Base-by-base conservation (phyloP, 2,329 filamentous ascomycete genomes). In the Fusarium denticulatum region DNA sequence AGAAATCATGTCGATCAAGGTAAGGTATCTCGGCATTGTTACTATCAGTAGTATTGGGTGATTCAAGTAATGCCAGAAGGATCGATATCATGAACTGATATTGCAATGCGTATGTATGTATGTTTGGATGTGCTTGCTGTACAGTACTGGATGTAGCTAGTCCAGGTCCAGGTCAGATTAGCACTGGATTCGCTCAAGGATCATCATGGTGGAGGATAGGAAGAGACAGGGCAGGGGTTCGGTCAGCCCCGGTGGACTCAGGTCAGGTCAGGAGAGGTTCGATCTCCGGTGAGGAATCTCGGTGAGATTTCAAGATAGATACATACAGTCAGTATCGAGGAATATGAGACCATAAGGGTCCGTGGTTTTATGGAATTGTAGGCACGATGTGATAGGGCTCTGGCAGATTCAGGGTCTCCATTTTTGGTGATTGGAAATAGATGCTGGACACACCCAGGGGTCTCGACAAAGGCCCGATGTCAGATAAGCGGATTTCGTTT, bases 271-370 rank as follows among this genome's bases (percentile, higher is more conserved):
- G 69, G 37, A 59, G 64, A 75, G 62, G 57, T 40, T 62, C 52
- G 62, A 74, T 71, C 71, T 73, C 75, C 73, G 75, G 73, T 73
- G 75, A 77, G 69, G 60, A 72, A 73, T 76, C 72, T 76, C 73
- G 73, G 73, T 76, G 75, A 77, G 75, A 73, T 73, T 73, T 66
- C 53, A 36, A 63, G 55, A 64, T 40, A 6, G 24, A 20, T 47
- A 47, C 26, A 28, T 28, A 46, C 43, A 46, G 24, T 20, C 16
- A 45, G n/a, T 36, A 39, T 43, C 37, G 42, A 64, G 30, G 49
- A 69, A 64, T 24, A 76, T 76, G 64, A 77, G 73, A 58, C 75
- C 75, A 74, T 72, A 63, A 65, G 18, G 66, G 50, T 63, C 57
- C 46, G 22, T 59, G 55, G 37, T 47, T 65, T 15, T 45, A 43